Conservation (phyloP, 1,284 basidiomycete genomes). For the Macrocystidia cucumis region DNA sequence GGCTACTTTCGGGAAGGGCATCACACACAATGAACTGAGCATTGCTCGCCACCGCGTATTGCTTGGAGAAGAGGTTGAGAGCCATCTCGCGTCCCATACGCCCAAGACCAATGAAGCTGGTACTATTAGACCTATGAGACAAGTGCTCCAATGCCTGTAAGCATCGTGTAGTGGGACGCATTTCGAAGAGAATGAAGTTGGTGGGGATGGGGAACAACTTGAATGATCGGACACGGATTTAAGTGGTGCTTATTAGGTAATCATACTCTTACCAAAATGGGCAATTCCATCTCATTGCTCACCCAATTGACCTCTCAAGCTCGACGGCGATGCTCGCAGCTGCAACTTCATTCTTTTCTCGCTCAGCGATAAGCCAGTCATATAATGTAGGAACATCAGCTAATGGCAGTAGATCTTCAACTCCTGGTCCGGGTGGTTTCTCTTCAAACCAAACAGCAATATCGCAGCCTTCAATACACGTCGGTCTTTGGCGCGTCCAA, state of each 20-base stretch:
- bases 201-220: too few relatives aligned
- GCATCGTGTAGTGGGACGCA: conserved; percentile 21
- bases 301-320: background rate
- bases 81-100: conserved; percentile 85
- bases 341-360: conserved; percentile 84
- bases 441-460: conserved; percentile 33
- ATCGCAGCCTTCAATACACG: conserved; percentile 48
- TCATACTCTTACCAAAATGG: too few relatives aligned
- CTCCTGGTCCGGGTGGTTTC: conserved; percentile 43
- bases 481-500: conserved; percentile 87
- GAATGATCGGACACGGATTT: too few relatives aligned
- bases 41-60: conserved; percentile 36
- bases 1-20: conserved; percentile 52
- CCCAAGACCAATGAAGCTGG: conserved; percentile 76
- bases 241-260: too few relatives aligned
- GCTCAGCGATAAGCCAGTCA: conserved; percentile 80
- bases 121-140: conserved; percentile 37
- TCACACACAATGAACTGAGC: conserved; percentile 72
- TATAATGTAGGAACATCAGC: conserved; percentile 59
- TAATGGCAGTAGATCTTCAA: conserved; percentile 46
- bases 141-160: conserved; percentile 18
- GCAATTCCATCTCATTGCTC: conserved; percentile 1
- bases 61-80: conserved; percentile 71
- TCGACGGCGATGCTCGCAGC: conserved; percentile 67
- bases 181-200: too few relatives aligned